These are phyloP conservation scores for Calendula officinalis DNA, from an alignment of 129 eudicot genomes.

Conservation along the genomic window DNA sequence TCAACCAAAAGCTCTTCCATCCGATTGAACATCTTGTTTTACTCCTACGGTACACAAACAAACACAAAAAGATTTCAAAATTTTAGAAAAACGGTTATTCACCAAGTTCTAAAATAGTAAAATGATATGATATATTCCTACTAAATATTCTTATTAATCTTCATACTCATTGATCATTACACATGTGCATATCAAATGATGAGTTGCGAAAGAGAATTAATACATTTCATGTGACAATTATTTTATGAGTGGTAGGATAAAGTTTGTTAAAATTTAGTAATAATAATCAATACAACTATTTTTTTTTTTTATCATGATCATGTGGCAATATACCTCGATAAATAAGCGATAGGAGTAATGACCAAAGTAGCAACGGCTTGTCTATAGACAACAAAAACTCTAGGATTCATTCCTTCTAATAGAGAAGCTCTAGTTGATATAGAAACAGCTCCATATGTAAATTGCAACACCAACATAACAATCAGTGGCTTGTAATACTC, in stretches of 20 bases:
- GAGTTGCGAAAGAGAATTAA: no score
- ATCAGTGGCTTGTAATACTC: constrained; percentile 55
- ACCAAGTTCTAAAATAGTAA: background rate
- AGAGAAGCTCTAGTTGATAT: constrained; percentile 67
- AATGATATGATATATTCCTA: no score
- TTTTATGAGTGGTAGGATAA: no score
- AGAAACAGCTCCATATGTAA: constrained; percentile 55
- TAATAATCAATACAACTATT: no score
- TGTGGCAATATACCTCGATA: constrained; percentile 42
- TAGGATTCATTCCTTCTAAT: constrained; percentile 74
- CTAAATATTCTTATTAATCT: no score
- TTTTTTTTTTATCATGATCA: background rate
- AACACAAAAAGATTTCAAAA: background rate
- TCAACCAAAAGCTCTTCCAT: constrained; percentile 66
- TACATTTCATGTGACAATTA: no score
- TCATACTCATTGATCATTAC: no score
- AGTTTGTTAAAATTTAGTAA: no score
- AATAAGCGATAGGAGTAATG: constrained; percentile 61
- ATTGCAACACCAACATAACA: constrained; percentile 64
- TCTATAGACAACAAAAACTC: constrained; percentile 80
- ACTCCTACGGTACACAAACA: constrained; percentile 38
- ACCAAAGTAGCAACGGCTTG: constrained; percentile 64
- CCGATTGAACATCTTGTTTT: constrained; percentile 43
- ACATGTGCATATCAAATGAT: no score
- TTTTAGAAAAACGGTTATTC: background rate